These are phyloP conservation scores for Blastobotrys attinorum DNA, from an alignment of 805 yeast species.

Conservation along the genomic window DNA sequence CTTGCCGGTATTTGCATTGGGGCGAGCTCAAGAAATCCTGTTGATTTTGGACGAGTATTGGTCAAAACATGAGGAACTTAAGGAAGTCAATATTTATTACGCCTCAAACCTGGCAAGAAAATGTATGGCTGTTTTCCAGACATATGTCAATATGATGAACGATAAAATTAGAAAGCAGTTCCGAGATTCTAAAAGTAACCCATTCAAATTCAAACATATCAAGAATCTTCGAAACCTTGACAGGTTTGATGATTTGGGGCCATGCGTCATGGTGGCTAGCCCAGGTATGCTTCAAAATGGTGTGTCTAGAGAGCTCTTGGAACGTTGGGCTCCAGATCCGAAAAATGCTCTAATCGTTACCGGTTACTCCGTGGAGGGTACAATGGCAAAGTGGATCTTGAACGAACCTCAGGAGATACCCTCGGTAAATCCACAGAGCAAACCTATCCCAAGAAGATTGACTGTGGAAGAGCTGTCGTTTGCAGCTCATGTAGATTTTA, in stretches of 20 bases:
- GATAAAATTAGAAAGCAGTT: slow-evolving; percentile 72
- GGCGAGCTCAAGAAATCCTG: slow-evolving; percentile 91
- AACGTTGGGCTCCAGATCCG: slow-evolving; percentile 96
- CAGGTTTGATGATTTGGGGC: slow-evolving; percentile 84
- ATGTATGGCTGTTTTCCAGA: slow-evolving; percentile 96
- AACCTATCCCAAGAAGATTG: slow-evolving; percentile 81
- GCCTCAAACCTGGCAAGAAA: slow-evolving; percentile 91
- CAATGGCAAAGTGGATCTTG: slow-evolving; percentile 85
- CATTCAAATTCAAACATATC: slow-evolving; percentile 82
- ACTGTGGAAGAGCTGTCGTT: slow-evolving; percentile 89
- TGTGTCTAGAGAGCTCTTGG: slow-evolving; percentile 80
- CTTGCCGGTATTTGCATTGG: slow-evolving; percentile 92
- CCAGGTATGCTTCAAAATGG: slow-evolving; percentile 99
- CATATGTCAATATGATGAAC: slow-evolving; percentile 96
- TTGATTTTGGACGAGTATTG: slow-evolving; percentile 92
- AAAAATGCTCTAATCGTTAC: slow-evolving; percentile 82
- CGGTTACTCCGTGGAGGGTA: slow-evolving; percentile 98
- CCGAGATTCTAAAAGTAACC: slow-evolving; percentile 74
- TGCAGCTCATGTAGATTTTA: slow-evolving; percentile 99
- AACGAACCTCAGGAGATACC: slow-evolving; percentile 90
- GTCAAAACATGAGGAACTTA: slow-evolving; percentile 75
- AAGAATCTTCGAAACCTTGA: slow-evolving; percentile 74
- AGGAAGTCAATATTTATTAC: slow-evolving; percentile 74
- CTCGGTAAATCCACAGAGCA: slow-evolving; percentile 70
- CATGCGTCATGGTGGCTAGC: slow-evolving; percentile 91